Conservation (phyloP, 2,329 filamentous ascomycete genomes). For the Colletotrichum nymphaeae region DNA sequence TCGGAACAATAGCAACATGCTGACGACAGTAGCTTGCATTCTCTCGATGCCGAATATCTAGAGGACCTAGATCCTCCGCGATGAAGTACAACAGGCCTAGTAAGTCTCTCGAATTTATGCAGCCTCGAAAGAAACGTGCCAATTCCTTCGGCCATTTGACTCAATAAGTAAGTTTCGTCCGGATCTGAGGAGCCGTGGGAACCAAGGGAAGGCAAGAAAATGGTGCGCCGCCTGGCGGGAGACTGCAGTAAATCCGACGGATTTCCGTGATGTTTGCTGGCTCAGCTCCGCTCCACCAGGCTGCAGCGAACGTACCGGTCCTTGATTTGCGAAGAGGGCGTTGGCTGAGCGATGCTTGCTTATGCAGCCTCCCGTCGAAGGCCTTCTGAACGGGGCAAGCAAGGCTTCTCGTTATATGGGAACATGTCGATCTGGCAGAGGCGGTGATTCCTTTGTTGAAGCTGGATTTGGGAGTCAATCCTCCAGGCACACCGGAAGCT, state of each 20-base stretch:
- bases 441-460: too few species aligned
- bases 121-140: background rate
- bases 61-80: background rate
- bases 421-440: too few species aligned
- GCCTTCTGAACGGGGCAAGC: background rate
- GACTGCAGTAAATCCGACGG: background rate
- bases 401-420: background rate
- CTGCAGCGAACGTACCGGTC: background rate
- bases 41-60: background rate
- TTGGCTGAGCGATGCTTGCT: background rate
- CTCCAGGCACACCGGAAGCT: too few species aligned
- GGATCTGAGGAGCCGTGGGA: background rate
- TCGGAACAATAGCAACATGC: background rate
- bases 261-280: background rate
- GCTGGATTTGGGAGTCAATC: too few species aligned
- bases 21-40: background rate
- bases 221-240: background rate
- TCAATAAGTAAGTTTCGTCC: background rate
- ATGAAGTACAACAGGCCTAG: background rate
- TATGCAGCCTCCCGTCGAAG: background rate
- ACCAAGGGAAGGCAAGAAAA: background rate
- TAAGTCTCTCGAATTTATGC: background rate
- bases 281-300: background rate
- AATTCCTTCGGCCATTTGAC: background rate
- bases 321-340: background rate